A percentile compares a stretch with the other conserved stretches of the same genome.
Evolutionary conservation across 2,329 filamentous ascomycete genomes (phyloP).

Genomic region (Penicillium sp.): DNA sequence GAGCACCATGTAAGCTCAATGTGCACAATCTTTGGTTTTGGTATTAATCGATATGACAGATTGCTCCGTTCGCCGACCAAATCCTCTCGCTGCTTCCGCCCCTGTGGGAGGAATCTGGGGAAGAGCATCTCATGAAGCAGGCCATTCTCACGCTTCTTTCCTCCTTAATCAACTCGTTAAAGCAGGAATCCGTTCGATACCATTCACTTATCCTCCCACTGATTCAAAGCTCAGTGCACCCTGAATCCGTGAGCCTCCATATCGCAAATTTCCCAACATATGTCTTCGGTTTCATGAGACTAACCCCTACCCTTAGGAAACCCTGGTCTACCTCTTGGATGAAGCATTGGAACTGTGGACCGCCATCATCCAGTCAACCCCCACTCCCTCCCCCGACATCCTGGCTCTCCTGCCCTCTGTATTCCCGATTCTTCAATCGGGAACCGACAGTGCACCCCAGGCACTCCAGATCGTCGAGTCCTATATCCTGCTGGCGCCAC

Average conservation of each 20-base stretch:
- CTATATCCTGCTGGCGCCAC: conserved; percentile 62
- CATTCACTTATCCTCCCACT: conserved; percentile 76
- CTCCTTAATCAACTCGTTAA: conserved; percentile 81
- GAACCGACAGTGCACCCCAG: conserved; percentile 57
- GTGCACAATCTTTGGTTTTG: neutral
- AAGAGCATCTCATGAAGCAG: conserved; percentile 91
- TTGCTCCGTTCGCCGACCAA: conserved; percentile 64
- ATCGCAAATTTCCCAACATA: neutral
- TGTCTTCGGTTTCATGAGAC: neutral
- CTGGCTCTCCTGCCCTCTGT: conserved; percentile 58
- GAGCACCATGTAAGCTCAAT: conserved; percentile 57
- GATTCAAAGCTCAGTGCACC: conserved; percentile 71
- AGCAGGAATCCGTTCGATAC: conserved; percentile 68
- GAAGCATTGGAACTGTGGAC: conserved; percentile 89
- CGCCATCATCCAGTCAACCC: conserved; percentile 63
- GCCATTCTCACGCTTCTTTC: conserved; percentile 80
- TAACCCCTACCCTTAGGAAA: conserved; percentile 38
- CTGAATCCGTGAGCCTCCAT: conserved; percentile 55
- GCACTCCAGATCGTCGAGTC: conserved; percentile 63
- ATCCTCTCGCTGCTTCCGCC: conserved; percentile 74
- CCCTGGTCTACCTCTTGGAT: conserved; percentile 78
- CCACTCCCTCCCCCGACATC: conserved; percentile 56
- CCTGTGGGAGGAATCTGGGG: conserved; percentile 78
- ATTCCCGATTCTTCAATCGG: conserved; percentile 62
- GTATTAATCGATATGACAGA: conserved; percentile 36